Base-by-base conservation (phyloP, 352 stramenopile genomes). In the Phytophthora foliorum region DNA sequence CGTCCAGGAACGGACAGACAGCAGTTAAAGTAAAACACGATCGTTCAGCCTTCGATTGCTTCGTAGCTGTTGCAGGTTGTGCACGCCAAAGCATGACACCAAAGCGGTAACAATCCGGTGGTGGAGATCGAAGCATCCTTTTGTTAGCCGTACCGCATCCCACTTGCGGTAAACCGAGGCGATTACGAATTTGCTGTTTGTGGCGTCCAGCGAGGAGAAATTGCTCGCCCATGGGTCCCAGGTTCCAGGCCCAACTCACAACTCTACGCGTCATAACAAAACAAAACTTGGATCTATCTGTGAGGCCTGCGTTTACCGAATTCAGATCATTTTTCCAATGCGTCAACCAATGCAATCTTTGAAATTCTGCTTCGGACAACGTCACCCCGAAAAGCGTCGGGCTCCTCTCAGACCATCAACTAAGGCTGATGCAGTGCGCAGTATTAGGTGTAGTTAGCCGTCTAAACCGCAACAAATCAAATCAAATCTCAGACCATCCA, bases 261-360 rank as follows among this genome's bases (percentile, higher is more conserved):
- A 48, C 77, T 93, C 9, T 85, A 64, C 3, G 89, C 89, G 36
- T 96, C 89, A 63, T 91, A 94, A 58, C 82, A 81, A 74, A 94
- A 11, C 88, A 80, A 49, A 95, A 82, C 51, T 87, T 93, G 42
- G 87, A 93, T 54, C 94, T 94, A 63, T 94, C 86, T 3, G 76
- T 67, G 1, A 89, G 63, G 0, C 73, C 81, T 4, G 69, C 68
- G 45, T 94, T 94, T 58, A 78, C 69, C 13, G 82, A 84, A 34
- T 75, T 81, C 25, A 92, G 21, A 57, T 90, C 78, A 51, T 73
- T 91, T 44, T 91, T 94, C 82, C 81, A 93, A 63, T 94, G 84
- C 0, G 86, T 82, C 29, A 74, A 17, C 87, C 87, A 94, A 67
- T 94, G 83, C 4, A 94, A 72, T 36, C 78, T 80, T 62, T 90